These are phyloP conservation scores for Aureobasidium mangrovei DNA, from an alignment of 2,329 filamentous ascomycete genomes.

Conservation along the genomic window DNA sequence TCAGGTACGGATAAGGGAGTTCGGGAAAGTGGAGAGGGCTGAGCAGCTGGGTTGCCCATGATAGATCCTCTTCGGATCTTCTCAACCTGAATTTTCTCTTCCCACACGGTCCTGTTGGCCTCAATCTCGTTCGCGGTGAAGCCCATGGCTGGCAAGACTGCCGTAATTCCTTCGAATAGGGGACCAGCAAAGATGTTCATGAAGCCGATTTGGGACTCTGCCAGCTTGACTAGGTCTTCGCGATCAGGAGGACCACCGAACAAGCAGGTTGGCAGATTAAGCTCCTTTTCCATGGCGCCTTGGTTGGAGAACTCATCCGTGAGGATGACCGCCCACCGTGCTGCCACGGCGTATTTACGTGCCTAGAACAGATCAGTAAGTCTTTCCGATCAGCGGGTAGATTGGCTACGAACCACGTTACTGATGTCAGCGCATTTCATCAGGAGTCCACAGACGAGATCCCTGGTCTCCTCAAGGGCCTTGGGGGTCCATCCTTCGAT, in stretches of 20 bases:
- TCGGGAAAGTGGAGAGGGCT: slow-evolving; percentile 15
- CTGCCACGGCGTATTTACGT: slow-evolving; percentile 70
- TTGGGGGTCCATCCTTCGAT: slow-evolving; percentile 70
- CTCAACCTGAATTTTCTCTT: slow-evolving; percentile 56
- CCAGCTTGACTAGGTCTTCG: slow-evolving; percentile 73
- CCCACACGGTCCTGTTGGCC: slow-evolving; percentile 66
- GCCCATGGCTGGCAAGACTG: slow-evolving; percentile 73
- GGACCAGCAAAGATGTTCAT: slow-evolving; percentile 95
- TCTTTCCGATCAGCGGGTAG: not conserved
- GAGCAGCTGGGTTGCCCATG: slow-evolving; percentile 14
- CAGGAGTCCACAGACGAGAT: slow-evolving; percentile 76
- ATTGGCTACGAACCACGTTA: slow-evolving; percentile 66
- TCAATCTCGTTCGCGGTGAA: slow-evolving; percentile 79
- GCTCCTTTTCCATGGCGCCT: slow-evolving; percentile 79
- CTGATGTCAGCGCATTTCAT: slow-evolving; percentile 99
- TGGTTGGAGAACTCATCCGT: slow-evolving; percentile 93
- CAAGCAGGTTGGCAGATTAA: slow-evolving; percentile 79
- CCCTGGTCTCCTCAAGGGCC: slow-evolving; percentile 64
- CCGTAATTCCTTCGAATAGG: slow-evolving; percentile 78
- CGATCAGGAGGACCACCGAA: slow-evolving; percentile 70
- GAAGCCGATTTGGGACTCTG: slow-evolving; percentile 84
- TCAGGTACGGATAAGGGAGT: slow-evolving; percentile 25
- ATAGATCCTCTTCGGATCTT: slow-evolving; percentile 38
- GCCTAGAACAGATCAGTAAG: slow-evolving; percentile 45
- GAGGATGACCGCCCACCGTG: slow-evolving; percentile 86